These are phyloP conservation scores for Kickxella alabastrina DNA, from an alignment of 192 early-diverging fungal genomes.

Conservation along the genomic window DNA sequence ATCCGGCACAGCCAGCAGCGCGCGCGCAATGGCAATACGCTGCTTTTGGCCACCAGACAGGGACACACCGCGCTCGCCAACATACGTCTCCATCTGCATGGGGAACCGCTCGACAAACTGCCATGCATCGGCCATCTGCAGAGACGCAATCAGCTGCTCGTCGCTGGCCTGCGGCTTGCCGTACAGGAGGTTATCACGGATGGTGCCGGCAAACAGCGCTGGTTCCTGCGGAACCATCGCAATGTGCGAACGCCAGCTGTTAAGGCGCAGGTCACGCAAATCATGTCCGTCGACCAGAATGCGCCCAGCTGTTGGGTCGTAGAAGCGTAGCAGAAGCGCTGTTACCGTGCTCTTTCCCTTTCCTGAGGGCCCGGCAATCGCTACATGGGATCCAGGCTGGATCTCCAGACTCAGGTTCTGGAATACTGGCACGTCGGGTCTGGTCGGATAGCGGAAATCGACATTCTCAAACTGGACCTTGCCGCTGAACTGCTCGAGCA, in stretches of 20 bases:
- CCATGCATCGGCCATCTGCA: slow-evolving; percentile 40
- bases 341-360: slow-evolving; percentile 66
- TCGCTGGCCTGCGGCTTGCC: slow-evolving; percentile 62
- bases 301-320: slow-evolving; percentile 58
- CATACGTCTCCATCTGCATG: slow-evolving; percentile 80
- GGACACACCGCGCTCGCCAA: slow-evolving; percentile 73
- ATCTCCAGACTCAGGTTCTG: slow-evolving; percentile 54
- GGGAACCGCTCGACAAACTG: slow-evolving; percentile 73
- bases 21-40: slow-evolving; percentile 71
- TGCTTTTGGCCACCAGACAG: slow-evolving; percentile 65
- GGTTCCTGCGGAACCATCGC: slow-evolving; percentile 74
- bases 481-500: slow-evolving; percentile 34
- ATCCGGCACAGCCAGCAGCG: slow-evolving; percentile 69
- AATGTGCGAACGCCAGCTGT: slow-evolving; percentile 59
- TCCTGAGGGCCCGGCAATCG: slow-evolving; percentile 56
- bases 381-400: slow-evolving; percentile 53
- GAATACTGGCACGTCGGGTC: slow-evolving; percentile 56
- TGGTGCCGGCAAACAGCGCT: slow-evolving; percentile 62
- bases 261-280: slow-evolving; percentile 54
- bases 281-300: slow-evolving; percentile 61
- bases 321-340: slow-evolving; percentile 67
- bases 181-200: slow-evolving; percentile 70
- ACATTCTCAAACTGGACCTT: slow-evolving; percentile 57
- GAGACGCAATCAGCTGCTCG: slow-evolving; percentile 60
- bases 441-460: slow-evolving; percentile 66